These are phyloP conservation scores for Nicotiana knightiana DNA, from an alignment of 257 asterid species.

Conservation along the genomic window DNA sequence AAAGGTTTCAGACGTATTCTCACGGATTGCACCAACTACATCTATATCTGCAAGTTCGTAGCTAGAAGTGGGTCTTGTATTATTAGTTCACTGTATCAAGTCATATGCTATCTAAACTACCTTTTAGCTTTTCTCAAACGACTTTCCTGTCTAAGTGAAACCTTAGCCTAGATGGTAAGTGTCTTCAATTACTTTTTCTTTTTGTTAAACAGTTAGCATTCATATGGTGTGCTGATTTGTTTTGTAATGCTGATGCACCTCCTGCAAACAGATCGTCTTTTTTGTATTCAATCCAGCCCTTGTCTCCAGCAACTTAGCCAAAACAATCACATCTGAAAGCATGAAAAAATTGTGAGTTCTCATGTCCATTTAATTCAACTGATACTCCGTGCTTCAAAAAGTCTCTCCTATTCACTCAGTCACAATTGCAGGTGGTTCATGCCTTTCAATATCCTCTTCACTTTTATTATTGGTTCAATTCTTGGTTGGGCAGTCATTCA, in stretches of 20 bases:
- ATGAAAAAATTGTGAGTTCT: slow-evolving; percentile 58
- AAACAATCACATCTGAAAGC: slow-evolving; percentile 71
- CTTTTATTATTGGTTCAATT: slow-evolving; percentile 71
- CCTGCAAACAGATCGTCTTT: slow-evolving; percentile 51
- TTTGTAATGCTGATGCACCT: neutral
- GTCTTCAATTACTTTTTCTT: neutral
- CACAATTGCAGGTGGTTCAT: slow-evolving; percentile 77
- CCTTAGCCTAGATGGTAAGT: neutral
- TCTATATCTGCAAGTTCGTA: neutral
- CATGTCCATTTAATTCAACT: neutral
- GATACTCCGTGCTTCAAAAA: neutral
- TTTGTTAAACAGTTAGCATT: neutral
- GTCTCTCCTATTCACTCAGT: neutral
- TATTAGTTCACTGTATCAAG: neutral
- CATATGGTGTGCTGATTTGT: neutral
- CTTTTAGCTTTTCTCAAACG: neutral
- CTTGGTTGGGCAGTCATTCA: slow-evolving; percentile 74
- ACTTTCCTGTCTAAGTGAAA: neutral
- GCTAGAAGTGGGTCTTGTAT: neutral
- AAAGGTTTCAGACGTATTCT: neutral
- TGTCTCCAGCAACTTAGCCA: slow-evolving; percentile 76
- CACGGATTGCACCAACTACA: neutral
- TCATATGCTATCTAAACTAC: neutral
- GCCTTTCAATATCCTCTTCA: slow-evolving; percentile 75
- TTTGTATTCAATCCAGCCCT: slow-evolving; percentile 76